Percentiles rank a stretch among this genome's conserved stretches.
phyloP scores from a whole-genome alignment of 345 rosid genomes.

The Anastatica hierochuntica region DNA sequence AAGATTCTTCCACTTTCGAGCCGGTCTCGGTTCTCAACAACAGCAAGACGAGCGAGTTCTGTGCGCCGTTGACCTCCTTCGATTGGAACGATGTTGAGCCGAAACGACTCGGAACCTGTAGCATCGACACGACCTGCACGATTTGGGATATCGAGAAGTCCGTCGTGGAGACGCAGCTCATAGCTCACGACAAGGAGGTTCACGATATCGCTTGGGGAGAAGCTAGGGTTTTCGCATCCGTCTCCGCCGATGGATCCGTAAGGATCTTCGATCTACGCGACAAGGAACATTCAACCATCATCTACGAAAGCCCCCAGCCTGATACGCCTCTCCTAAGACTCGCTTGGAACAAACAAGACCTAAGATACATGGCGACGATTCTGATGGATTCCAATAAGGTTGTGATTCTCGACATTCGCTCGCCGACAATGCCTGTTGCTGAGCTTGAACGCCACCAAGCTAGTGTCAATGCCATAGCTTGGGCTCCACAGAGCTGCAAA shows the following conservation, averaged over 20 bases:
- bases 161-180: constrained; percentile 78
- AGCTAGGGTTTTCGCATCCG: constrained; percentile 64
- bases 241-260: constrained; percentile 75
- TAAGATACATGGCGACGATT: constrained; percentile 73
- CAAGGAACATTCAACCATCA: constrained; percentile 71
- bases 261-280: constrained; percentile 68
- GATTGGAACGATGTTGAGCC: constrained; percentile 97
- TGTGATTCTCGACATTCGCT: constrained; percentile 66
- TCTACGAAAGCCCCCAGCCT: constrained; percentile 62
- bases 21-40: constrained; percentile 58
- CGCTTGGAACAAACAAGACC: constrained; percentile 83
- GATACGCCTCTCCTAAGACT: constrained; percentile 63
- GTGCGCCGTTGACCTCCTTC: constrained; percentile 82
- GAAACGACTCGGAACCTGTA: constrained; percentile 73
- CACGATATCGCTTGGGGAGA: constrained; percentile 85
- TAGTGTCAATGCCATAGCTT: constrained; percentile 62
- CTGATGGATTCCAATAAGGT: constrained; percentile 76
- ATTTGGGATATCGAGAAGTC: constrained; percentile 85
- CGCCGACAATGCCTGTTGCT: constrained; percentile 63
- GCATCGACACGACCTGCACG: constrained; percentile 92
- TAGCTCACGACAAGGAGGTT: constrained; percentile 80
- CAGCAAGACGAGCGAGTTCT: constrained; percentile 60
- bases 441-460: constrained; percentile 65
- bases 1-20: constrained; percentile 29
- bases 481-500: constrained; percentile 75